Conservation (phyloP, 768 basidiomycete genomes). For the Tremella fuciformis region DNA sequence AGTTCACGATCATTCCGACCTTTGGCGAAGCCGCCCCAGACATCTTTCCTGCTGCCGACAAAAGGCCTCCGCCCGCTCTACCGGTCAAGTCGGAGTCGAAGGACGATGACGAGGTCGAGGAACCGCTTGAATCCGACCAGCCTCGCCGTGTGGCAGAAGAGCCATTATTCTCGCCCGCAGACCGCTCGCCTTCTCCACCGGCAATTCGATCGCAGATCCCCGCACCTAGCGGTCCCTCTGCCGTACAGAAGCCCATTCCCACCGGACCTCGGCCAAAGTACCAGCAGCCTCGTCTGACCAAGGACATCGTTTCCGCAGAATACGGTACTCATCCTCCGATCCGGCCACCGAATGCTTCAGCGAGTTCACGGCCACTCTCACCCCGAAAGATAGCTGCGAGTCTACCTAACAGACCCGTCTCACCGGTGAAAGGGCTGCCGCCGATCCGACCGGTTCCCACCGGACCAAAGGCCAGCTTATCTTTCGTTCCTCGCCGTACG, state of each 20-base stretch:
- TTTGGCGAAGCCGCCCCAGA: conserved; percentile 20
- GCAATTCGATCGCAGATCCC: not conserved
- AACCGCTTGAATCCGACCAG: conserved; percentile 11
- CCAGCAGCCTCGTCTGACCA: not conserved
- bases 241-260: not conserved
- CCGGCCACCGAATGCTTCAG: not conserved
- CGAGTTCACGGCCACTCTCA: not conserved
- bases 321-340: not conserved
- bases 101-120: not conserved
- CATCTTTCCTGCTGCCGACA: conserved; percentile 14
- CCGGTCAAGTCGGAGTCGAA: no score
- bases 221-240: not conserved
- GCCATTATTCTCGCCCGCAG: not conserved
- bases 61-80: not conserved
- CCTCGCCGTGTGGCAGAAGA: conserved; percentile 1
- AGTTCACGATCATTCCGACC: conserved; percentile 1
- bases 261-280: not conserved
- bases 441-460: not conserved
- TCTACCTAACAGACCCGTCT: not conserved
- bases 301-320: not conserved
- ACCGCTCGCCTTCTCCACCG: not conserved
- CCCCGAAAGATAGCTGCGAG: not conserved
- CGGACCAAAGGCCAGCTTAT: not conserved
- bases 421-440: not conserved
- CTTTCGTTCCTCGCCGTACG: not conserved